Evolutionary conservation across 306 rosid species (phyloP), one percentile per base, ranked within the genome.

Genomic region (Trifolium pratense): DNA sequence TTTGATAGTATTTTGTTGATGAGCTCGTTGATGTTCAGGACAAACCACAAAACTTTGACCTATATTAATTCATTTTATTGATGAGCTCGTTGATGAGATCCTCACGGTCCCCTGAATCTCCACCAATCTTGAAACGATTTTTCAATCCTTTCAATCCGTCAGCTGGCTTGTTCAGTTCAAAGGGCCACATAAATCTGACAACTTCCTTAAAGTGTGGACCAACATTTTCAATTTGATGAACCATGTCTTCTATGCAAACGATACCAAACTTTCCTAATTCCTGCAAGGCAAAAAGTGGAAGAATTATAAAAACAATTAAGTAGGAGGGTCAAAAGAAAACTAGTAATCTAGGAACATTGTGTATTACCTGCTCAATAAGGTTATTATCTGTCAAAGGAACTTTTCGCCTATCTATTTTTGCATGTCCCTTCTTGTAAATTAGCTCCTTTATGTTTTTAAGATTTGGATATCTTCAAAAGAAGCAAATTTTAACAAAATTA

Each of bases 351-450:
- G 62, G 0, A 75, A 65, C 36, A 63, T 14, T 18, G 31, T 36
- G 23, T 49, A 42, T 57, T 81, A 87, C 98, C 98, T 89, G 90
- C 81, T 93, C 96, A 18, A 91, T 86, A 42, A 87, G 63, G 79
- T 84, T 91, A 73, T 93, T 93, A 75, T 93, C 98, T 0, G 97
- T 93, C 82, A 93, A 81, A 25, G 97, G 98, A 80, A 91, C 98
- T 81, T 79, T 88, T 71, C 82, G 84, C 73, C 80, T 80, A 66
- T 84, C 89, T 31, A 91, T 65, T 63, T 71, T 89, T 2, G 87
- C 89, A 46, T 37, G 63, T 17, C 92, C 98, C 78, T 90, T 93
- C 84, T 93, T 93, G 88, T 66, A 81, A 73, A 93, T 68, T 68
- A 93, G 85, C 46, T 89, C 98, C 81, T 80, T 88, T 72, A 88